Evolutionary conservation across 257 asterid genomes (phyloP), one percentile per base, ranked within the genome.

Genomic region (Nicotiana paniculata): DNA sequence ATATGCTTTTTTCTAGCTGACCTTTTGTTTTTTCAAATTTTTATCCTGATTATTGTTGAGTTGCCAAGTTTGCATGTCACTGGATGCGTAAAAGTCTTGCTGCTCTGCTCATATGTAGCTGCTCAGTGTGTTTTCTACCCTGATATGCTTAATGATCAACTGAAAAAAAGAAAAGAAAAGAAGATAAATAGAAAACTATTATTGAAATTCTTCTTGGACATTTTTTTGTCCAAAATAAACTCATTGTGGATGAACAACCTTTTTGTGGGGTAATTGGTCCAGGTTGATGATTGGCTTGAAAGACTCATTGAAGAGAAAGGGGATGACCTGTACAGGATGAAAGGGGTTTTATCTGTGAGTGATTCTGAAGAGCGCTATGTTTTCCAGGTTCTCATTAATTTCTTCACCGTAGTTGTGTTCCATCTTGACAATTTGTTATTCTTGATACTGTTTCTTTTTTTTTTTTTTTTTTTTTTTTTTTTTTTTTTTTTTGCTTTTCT

Each of bases 261-360:
- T 28, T 4, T 51, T 68, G 28, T 81, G 79, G 26, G 79, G 35
- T 33, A 79, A 82, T 61, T 77, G 81, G 33, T 82, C 80, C 89
- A 96, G 98, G 91, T 96, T 84, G 98, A 93, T 33, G 99, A 96
- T 86, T 96, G 99, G 99, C 91, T 96, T 4, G 99, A 96, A 75
- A 93, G 97, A 82, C 77, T 96, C 87, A 82, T 92, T 33, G 98
- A 96, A 86, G 97, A 94, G 85, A 94, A 96, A 82, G 99, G 97
- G 4, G 98, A 96, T 21, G 97, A 96, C 84, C 91, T 94, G 24
- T 94, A 93, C 87, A 87, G 98, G 89, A 93, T 96, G 95, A 96
- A 96, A 87, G 99, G 99, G 72, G 92, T 96, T 84, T 81, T 94
- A 72, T 91, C 96, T 4, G 96, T 93, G 83, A 86, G 84, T 2